Base-by-base conservation (phyloP, 2,329 filamentous ascomycete species). In the Elsinoe australis region DNA sequence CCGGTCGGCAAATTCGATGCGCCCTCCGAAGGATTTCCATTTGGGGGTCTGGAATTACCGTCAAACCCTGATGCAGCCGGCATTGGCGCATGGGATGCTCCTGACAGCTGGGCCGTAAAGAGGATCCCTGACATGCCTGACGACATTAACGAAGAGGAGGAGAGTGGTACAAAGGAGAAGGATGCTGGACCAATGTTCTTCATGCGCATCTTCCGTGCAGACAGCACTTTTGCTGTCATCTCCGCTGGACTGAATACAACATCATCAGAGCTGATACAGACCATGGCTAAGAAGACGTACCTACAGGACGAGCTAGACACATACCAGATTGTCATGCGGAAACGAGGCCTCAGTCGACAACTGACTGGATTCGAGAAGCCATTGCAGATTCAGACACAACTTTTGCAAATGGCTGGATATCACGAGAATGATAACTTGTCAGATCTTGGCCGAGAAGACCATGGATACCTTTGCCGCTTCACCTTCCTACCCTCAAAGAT, bases 381-480 rank as follows among this genome's bases (percentile, higher is more conserved):
- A 1, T 74, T 96, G 28, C 74, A 92, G 18, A 87, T 98, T 60
- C 92, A 98, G 64, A 96, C 95, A 67, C 78, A 82, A 39, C 74
- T 98, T 14, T 71, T 98, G 14, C 84, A 95, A 65, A 88, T 95
- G 67, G 85, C 90, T 47, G 92, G 92, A 7, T 98, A 96, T 61
- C 82, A 86, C 50, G 81, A 87, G 24, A 79, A 79, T 49, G 92
- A 98, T 64, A 81, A 80, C 31, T 80, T 98, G 36, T 90, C 95
- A 63, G 92, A 96, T 53, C 79, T 98, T 46, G 92, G 92, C 21
- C 81, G 92, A 50, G 92, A 98, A 65, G 92, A 98, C 70, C 95
- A 96, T 65, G 94, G 89, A 62, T 98, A 96, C 58, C 76, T 98
- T 9, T 94, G 89, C 62, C 85, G 92, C 4, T 96, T 98, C 68